Evolutionary conservation across 441 rosid genomes (phyloP).

Genomic region (Eutrema salsugineum): DNA sequence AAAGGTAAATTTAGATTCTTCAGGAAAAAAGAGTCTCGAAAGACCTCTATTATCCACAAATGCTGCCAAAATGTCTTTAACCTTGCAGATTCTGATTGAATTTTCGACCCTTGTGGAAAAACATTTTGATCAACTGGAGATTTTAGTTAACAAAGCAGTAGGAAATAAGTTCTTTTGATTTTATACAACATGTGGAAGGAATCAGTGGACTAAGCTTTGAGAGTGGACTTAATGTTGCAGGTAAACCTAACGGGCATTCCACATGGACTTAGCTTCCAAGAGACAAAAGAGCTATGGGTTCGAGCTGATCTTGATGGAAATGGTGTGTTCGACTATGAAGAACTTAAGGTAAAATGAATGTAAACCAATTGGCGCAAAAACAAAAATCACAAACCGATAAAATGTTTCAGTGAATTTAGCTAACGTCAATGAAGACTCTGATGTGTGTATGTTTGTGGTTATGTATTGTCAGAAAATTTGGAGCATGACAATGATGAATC

Average conservation of each 20-base stretch:
- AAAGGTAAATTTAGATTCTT: constrained; percentile 45
- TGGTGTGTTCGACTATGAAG: constrained; percentile 65
- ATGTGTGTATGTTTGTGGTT: not conserved
- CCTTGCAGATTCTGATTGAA: not conserved
- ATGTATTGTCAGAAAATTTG: constrained; percentile 47
- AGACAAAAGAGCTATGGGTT: constrained; percentile 67
- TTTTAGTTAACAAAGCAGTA: not conserved
- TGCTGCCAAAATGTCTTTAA: not conserved
- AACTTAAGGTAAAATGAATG: constrained; percentile 52
- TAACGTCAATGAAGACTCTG: not conserved
- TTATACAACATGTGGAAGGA: not conserved
- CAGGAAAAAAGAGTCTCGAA: too few relatives aligned
- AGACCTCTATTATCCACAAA: not conserved
- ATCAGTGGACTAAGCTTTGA: not conserved
- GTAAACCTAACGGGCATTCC: constrained; percentile 60
- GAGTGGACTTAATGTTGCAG: constrained; percentile 33
- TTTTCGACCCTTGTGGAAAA: not conserved
- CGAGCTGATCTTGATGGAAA: constrained; percentile 71
- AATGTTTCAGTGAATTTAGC: not conserved
- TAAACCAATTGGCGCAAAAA: not conserved
- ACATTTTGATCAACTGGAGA: not conserved
- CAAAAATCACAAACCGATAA: not conserved
- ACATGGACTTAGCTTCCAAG: constrained; percentile 65
- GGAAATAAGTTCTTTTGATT: not conserved
- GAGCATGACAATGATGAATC: constrained; percentile 44